Evolutionary conservation across 2,329 filamentous ascomycete genomes (phyloP).

Genomic region (Biscogniauxia mediterranea): DNA sequence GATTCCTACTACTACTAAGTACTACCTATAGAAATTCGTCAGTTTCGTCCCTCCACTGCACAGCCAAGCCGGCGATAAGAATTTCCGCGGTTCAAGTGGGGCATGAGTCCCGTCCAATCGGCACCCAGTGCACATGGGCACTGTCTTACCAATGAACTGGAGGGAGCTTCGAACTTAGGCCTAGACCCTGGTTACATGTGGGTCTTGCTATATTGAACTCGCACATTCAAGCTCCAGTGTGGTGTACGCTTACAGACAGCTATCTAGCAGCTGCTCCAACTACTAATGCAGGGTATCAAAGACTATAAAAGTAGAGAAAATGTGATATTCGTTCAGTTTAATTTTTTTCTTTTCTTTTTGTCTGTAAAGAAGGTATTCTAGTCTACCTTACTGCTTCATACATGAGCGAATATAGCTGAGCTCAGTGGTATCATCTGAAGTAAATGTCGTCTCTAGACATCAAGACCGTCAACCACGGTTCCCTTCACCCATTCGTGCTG

Average conservation of each 20-base stretch:
- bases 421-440: constrained; percentile 9
- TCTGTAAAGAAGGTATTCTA: constrained; percentile 7
- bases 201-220: background rate
- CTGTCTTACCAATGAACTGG: no score
- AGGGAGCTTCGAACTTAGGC: background rate
- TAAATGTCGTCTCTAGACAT: constrained; percentile 57
- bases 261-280: no score
- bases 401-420: constrained; percentile 13
- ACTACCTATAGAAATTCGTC: no score
- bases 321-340: constrained; percentile 6
- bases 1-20: no score
- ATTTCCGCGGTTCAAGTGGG: background rate
- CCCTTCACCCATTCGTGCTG: constrained; percentile 87
- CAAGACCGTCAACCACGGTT: constrained; percentile 78
- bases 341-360: constrained; percentile 7
- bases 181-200: background rate
- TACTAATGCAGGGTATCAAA: background rate
- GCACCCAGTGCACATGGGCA: background rate
- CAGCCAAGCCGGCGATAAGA: background rate
- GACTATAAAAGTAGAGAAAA: background rate
- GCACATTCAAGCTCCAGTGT: background rate
- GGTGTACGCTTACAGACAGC: background rate
- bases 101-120: background rate
- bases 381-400: constrained; percentile 14
- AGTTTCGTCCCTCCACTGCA: background rate